Evolutionary conservation across 2,329 filamentous ascomycete species (phyloP), one percentile per base, ranked within the genome.

Genomic region (Colletotrichum orbiculare): DNA sequence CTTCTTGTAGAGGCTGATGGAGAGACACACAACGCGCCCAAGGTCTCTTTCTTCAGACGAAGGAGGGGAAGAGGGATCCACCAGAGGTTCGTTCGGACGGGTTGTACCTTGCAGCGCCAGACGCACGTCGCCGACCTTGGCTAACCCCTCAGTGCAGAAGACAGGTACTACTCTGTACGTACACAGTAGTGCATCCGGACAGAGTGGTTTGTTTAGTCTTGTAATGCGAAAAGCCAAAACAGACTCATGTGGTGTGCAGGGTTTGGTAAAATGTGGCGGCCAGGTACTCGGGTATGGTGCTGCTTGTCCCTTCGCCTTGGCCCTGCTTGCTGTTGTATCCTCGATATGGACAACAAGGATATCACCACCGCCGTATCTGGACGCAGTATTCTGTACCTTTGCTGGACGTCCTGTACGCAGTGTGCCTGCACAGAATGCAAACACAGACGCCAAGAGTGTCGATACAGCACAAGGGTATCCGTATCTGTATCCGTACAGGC

Each of bases 31-130:
- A 25, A 25, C 25, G 5, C 25, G 25, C 25, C 3, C 25, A 25
- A 25, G 25, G 25, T 25, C 25, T 25, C 25, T 25, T 11, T 10
- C 37, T 8, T 13, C 46, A 15, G 55, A 35, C 12, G 25, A 10
- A 38, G 53, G 25, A 33, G 13, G 43, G 15, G 42, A n/a, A 3
- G 45, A 41, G 37, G 46, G 46, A 13, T 46, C 61, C 61, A 61
- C 49, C 61, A 64, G 25, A 50, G 56, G 43, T 64, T 64, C 61
- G 56, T 61, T 60, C 54, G 49, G 34, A 17, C 43, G 49, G 39
- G 49, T 55, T 50, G 56, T 64, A 50, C 61, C 56, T 54, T 60
- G 61, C 56, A 60, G 56, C 56, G 39, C 25, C 43, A 17, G 42
- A 37, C 58, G 52, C 46, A 43, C 15, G 59, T 38, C n/a, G 43